Conservation (phyloP, 1,284 basidiomycete species). For the Phaffia rhodozyma region DNA sequence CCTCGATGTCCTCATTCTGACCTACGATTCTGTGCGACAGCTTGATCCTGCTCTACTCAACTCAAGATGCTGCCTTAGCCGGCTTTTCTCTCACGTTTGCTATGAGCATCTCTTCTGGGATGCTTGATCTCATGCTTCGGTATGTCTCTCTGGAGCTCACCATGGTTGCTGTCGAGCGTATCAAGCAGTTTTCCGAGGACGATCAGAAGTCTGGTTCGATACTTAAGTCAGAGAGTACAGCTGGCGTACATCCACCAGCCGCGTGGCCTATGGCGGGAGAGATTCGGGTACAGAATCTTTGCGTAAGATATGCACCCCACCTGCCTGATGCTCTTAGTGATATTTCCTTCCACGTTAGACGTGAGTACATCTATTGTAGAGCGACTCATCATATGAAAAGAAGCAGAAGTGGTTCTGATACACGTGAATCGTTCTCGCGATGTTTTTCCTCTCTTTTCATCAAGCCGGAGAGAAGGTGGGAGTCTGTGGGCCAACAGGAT, state of each 20-base stretch:
- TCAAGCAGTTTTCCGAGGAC: slow-evolving; percentile 32
- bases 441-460: too few relatives aligned
- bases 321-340: slow-evolving; percentile 60
- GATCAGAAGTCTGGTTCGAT: not conserved
- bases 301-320: slow-evolving; percentile 55
- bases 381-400: not conserved
- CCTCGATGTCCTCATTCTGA: not conserved
- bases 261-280: slow-evolving; percentile 56
- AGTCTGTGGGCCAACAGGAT: slow-evolving; percentile 59
- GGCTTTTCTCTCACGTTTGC: slow-evolving; percentile 39
- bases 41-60: not conserved
- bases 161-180: slow-evolving; percentile 25
- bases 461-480: slow-evolving; percentile 62
- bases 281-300: slow-evolving; percentile 51
- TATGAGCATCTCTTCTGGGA: slow-evolving; percentile 29
- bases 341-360: slow-evolving; percentile 47
- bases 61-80: slow-evolving; percentile 33
- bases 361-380: slow-evolving; percentile 22
- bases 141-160: slow-evolving; percentile 11
- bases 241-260: slow-evolving; percentile 31
- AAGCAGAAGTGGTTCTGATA: slow-evolving; percentile 2
- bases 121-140: slow-evolving; percentile 21
- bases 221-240: slow-evolving; percentile 22
- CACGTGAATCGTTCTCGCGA: not conserved
- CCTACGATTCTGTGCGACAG: not conserved